These are phyloP conservation scores for Colletotrichum chlorophyti DNA, from an alignment of 2,329 filamentous ascomycete species.

Conservation along the genomic window DNA sequence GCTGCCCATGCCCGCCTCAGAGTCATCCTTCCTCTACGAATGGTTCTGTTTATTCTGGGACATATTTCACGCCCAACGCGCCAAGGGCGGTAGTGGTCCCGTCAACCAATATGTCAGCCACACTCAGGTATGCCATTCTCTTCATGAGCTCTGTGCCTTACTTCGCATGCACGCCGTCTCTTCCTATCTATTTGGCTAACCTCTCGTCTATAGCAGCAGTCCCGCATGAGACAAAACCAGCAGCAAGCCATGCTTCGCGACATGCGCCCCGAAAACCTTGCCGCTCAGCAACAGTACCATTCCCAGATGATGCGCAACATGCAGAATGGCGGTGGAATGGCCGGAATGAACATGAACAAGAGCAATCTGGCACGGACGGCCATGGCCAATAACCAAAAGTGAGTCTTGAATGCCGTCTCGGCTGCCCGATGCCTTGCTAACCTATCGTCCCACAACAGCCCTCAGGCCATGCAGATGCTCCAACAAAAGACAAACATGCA, in stretches of 20 bases:
- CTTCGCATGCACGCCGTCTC: conserved; percentile 19
- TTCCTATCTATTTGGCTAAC: conserved; percentile 30
- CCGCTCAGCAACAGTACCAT: conserved; percentile 60
- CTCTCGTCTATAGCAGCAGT: conserved; percentile 61
- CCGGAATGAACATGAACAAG: conserved; percentile 65
- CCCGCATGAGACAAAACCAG: conserved; percentile 75
- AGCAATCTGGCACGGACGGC: conserved; percentile 74
- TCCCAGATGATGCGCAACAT: conserved; percentile 72
- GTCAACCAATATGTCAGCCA: conserved; percentile 81
- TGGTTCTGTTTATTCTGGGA: conserved; percentile 99
- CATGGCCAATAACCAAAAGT: conserved; percentile 81
- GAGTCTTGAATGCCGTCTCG: conserved; percentile 43
- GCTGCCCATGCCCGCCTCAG: conserved; percentile 68
- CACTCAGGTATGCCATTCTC: conserved; percentile 71
- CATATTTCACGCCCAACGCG: conserved; percentile 84
- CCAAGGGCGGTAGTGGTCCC: conserved; percentile 66
- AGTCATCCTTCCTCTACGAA: conserved; percentile 89
- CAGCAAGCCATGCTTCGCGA: conserved; percentile 80
- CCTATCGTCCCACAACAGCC: conserved; percentile 48
- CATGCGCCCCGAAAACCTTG: conserved; percentile 66
- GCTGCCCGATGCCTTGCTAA: conserved; percentile 21
- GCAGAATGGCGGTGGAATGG: conserved; percentile 67
- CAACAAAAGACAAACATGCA: conserved; percentile 85
- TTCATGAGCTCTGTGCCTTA: conserved; percentile 12
- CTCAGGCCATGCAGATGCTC: conserved; percentile 74